phyloP scores from a whole-genome alignment of 1,284 basidiomycete genomes.

The Leccinum griseonigrum region DNA sequence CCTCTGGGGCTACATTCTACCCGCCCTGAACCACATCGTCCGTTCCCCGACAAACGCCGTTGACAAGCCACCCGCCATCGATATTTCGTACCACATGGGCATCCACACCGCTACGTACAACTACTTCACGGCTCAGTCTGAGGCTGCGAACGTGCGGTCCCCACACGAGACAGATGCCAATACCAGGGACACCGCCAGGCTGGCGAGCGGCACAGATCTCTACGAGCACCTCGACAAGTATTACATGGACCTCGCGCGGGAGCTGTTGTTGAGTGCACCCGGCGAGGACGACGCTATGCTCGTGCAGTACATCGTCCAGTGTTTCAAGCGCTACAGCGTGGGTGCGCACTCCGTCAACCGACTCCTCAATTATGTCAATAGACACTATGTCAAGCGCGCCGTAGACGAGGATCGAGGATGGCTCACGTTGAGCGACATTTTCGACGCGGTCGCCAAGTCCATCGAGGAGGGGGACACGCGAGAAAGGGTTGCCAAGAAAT shows the following conservation, averaged over 20 bases:
- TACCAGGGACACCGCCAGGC: slow-evolving; percentile 25
- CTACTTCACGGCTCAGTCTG: slow-evolving; percentile 68
- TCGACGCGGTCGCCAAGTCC: slow-evolving; percentile 59
- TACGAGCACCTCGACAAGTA: slow-evolving; percentile 70
- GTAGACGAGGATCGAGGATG: slow-evolving; percentile 76
- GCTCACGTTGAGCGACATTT: slow-evolving; percentile 63
- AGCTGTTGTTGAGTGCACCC: slow-evolving; percentile 60
- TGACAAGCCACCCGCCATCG: slow-evolving; percentile 63
- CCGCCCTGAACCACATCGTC: slow-evolving; percentile 72
- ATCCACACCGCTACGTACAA: slow-evolving; percentile 78
- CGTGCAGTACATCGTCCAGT: slow-evolving; percentile 65
- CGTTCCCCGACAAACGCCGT: slow-evolving; percentile 59
- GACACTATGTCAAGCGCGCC: slow-evolving; percentile 73
- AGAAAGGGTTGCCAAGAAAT: slow-evolving; percentile 52
- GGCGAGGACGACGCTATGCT: slow-evolving; percentile 58
- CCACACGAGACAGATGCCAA: slow-evolving; percentile 11
- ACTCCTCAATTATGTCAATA: slow-evolving; percentile 74
- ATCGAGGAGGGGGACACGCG: slow-evolving; percentile 51
- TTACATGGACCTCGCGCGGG: slow-evolving; percentile 55
- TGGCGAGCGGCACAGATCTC: slow-evolving; percentile 57
- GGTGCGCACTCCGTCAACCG: slow-evolving; percentile 66
- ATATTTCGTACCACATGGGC: slow-evolving; percentile 68
- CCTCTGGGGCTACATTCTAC: slow-evolving; percentile 70
- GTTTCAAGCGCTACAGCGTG: slow-evolving; percentile 63
- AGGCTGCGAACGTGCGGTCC: slow-evolving; percentile 36